A percentile compares a stretch with the other conserved stretches of the same genome.
phyloP scores from a whole-genome alignment of 306 rosid genomes.

The Ormosia semicastrata region DNA sequence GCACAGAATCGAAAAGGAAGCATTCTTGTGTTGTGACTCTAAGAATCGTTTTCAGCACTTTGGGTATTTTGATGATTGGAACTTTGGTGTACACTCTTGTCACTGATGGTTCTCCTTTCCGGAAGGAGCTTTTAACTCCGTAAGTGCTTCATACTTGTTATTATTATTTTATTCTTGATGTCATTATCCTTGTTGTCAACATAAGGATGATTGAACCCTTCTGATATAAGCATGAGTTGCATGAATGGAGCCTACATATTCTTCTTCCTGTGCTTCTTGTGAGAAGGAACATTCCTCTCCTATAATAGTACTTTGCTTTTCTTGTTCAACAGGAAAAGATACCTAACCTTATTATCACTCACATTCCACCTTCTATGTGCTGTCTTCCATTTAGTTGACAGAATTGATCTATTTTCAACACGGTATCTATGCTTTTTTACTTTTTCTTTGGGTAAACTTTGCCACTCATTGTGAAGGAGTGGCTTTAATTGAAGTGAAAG shows the following conservation, averaged over 20 bases:
- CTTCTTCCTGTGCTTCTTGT: not conserved
- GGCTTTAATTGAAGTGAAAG: not conserved
- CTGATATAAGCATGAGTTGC: slow-evolving; percentile 9
- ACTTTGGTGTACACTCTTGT: slow-evolving; percentile 65
- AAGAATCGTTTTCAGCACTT: slow-evolving; percentile 52
- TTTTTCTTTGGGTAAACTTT: not conserved
- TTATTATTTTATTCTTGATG: not conserved
- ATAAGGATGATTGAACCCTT: slow-evolving; percentile 5
- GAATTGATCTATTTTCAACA: not conserved
- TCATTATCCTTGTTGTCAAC: slow-evolving; percentile 2
- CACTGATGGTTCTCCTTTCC: slow-evolving; percentile 80
- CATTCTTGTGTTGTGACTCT: slow-evolving; percentile 40
- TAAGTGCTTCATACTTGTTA: slow-evolving; percentile 42
- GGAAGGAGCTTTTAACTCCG: slow-evolving; percentile 77
- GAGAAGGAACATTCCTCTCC: not conserved
- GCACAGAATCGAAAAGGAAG: slow-evolving; percentile 31
- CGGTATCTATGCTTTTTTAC: not conserved
- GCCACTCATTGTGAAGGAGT: not conserved
- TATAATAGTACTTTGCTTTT: not conserved
- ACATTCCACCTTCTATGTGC: slow-evolving; percentile 13
- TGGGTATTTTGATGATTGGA: slow-evolving; percentile 71
- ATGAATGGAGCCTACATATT: not conserved
- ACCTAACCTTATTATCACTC: not conserved
- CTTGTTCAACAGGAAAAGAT: not conserved
- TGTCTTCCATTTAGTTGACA: not conserved